Evolutionary conservation across 1,139 yeast species (phyloP), one percentile per base, ranked within the genome.

Genomic region (Suhomyces ambrosiae): DNA sequence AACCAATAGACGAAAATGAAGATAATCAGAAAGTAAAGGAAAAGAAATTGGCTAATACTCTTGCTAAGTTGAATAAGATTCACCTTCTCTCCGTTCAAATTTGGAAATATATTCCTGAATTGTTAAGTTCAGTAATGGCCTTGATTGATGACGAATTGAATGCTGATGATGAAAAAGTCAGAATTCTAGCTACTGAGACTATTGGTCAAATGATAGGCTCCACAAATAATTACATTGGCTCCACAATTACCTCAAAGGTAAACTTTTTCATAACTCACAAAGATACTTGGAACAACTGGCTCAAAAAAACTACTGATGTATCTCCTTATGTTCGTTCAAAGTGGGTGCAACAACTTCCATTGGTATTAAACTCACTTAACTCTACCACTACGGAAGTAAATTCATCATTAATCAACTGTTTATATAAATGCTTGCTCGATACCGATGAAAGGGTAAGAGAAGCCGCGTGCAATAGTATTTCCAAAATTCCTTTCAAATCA

Each of bases 71-170:
- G 42, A 65, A 64, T 14, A 82, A 80, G 48, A 68, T 86, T 5
- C 95, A 88, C 52, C 68, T 63, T 18, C 62, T 88, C 24, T 69
- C 85, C 0, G 66, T 81, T 5, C 83, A 83, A 46, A 67, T 89
- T 4, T 90, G 96, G 96, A 76, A 70, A 45, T 73, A 77, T 38
- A 82, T 82, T 0, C 97, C 97, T 0, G 92, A 85, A 27, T 64
- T 87, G 21, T 64, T 88, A 17, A 73, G 77, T 3, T 80, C 94
- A 1, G 85, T 86, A 0, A 76, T 87, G 71, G 94, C 95, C 0
- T 76, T 87, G 41, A 67, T 89, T 5, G 89, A 86, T 48, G 92
- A 86, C 52, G 95, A 88, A 47, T 64, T 90, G 35, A 80, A 77
- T 45, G 84, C 92, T 0, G 92, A 85, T 32, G 80, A 83, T 47